Evolutionary conservation across 2,329 filamentous ascomycete genomes (phyloP).

Genomic region (Apiospora saccharicola): DNA sequence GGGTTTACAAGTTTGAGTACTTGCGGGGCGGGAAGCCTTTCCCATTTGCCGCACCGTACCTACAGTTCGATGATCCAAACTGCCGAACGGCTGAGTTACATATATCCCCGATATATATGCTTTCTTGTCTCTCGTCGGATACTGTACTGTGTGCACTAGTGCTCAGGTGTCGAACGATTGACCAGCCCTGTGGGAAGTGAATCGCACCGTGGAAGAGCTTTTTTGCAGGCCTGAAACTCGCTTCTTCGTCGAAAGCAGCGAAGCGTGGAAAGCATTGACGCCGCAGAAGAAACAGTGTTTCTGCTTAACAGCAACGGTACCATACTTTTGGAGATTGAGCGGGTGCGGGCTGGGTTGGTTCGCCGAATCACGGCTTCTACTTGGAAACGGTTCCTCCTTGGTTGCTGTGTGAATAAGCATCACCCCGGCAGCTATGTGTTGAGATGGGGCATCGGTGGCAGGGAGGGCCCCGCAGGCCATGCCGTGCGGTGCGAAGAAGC

Average conservation of each 20-base stretch:
- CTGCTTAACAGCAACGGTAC: constrained; percentile 14
- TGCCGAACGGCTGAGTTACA: constrained; percentile 13
- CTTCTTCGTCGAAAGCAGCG: constrained; percentile 15
- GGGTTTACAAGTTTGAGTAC: background rate
- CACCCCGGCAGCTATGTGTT: background rate
- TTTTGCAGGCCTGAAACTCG: constrained; percentile 18
- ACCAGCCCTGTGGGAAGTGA: constrained; percentile 13
- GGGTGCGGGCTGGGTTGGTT: constrained; percentile 11
- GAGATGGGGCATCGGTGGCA: constrained; percentile 17
- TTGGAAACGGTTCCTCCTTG: background rate
- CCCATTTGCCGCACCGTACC: constrained; percentile 17
- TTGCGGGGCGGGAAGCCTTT: background rate
- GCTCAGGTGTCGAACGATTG: constrained; percentile 4
- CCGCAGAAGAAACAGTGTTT: constrained; percentile 14
- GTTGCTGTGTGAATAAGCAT: constrained; percentile 24
- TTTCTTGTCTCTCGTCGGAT: background rate
- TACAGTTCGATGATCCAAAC: constrained; percentile 9
- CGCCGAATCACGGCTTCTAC: constrained; percentile 14
- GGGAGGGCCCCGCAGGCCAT: constrained; percentile 9
- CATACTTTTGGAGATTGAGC: constrained; percentile 14
- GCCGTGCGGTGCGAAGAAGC: constrained; percentile 17
- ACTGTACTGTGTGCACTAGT: constrained; percentile 1
- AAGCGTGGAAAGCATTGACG: constrained; percentile 17
- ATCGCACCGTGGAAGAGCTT: constrained; percentile 3
- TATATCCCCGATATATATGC: constrained; percentile 19